These are phyloP conservation scores for Naganishia antarctica DNA, from an alignment of 768 basidiomycete species.

Conservation along the genomic window DNA sequence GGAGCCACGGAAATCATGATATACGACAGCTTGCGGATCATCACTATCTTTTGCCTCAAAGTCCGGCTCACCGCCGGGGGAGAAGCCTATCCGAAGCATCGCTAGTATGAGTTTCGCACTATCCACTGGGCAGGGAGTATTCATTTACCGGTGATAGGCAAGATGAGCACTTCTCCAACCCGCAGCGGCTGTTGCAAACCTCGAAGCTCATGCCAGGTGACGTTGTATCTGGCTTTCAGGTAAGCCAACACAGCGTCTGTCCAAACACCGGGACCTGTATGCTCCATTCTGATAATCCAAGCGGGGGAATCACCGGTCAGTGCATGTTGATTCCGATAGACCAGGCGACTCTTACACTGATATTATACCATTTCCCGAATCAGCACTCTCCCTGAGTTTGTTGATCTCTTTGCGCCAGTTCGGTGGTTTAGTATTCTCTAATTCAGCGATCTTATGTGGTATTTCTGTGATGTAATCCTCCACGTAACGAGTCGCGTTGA, in stretches of 20 bases:
- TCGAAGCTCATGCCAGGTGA: conserved; percentile 39
- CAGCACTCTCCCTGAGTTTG: neutral
- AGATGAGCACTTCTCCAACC: conserved; percentile 46
- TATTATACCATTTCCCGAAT: conserved; percentile 11
- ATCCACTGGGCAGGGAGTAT: neutral
- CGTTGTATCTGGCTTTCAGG: conserved; percentile 41
- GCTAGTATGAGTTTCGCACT: neutral
- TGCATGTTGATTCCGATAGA: neutral
- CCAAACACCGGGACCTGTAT: conserved; percentile 29
- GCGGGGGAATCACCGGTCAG: neutral
- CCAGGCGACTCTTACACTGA: neutral
- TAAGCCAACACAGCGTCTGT: conserved; percentile 35
- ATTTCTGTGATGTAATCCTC: conserved; percentile 4
- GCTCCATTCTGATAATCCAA: neutral
- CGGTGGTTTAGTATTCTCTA: conserved; percentile 1
- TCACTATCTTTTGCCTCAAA: neutral
- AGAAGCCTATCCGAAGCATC: neutral
- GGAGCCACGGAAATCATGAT: conserved; percentile 15
- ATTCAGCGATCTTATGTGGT: neutral
- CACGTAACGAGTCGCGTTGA: conserved; percentile 37
- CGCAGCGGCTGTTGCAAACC: conserved; percentile 37
- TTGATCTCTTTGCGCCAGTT: conserved; percentile 3
- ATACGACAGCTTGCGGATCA: conserved; percentile 18
- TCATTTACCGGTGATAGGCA: conserved; percentile 34
- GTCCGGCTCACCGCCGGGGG: conserved; percentile 17